Conservation (phyloP, 495 filamentous ascomycete genomes). For the Annulohypoxylon bovei region DNA sequence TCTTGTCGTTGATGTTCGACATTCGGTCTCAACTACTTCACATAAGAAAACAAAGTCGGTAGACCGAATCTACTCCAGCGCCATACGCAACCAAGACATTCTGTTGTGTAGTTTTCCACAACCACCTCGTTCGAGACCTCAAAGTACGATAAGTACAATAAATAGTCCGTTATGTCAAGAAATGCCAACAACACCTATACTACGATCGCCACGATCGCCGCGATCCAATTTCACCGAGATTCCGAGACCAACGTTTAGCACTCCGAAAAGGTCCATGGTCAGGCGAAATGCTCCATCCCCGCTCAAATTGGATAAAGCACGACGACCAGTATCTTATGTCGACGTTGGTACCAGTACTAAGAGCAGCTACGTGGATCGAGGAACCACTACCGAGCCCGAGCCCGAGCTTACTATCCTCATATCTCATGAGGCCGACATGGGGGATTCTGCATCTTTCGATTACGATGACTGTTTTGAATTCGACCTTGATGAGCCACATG, state of each 20-base stretch:
- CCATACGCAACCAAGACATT: conserved; percentile 42
- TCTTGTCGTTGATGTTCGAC: conserved; percentile 35
- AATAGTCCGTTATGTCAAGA: neutral
- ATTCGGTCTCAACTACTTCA: conserved; percentile 12
- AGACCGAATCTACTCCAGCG: conserved; percentile 40
- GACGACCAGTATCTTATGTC: conserved; percentile 26
- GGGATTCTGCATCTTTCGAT: neutral
- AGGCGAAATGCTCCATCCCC: conserved; percentile 31
- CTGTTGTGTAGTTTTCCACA: conserved; percentile 34
- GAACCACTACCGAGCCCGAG: conserved; percentile 23
- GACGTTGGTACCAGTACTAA: conserved; percentile 24
- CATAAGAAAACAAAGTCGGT: conserved; percentile 37
- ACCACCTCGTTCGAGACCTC: conserved; percentile 24
- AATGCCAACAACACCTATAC: neutral
- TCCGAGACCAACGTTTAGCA: conserved; percentile 34
- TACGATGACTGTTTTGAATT: conserved; percentile 13
- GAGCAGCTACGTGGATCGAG: conserved; percentile 24
- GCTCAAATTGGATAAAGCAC: conserved; percentile 21
- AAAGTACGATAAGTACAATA: neutral
- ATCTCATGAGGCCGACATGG: neutral
- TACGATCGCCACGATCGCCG: neutral
- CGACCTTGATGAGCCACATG: conserved; percentile 29
- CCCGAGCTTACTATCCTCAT: conserved; percentile 1
- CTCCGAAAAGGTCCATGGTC: conserved; percentile 28
- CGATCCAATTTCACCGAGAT: conserved; percentile 33